A percentile compares a stretch with the other conserved stretches of the same genome.
These are phyloP conservation scores for Penicillium goetzii DNA, from an alignment of 495 filamentous ascomycete species.

Conservation along the genomic window DNA sequence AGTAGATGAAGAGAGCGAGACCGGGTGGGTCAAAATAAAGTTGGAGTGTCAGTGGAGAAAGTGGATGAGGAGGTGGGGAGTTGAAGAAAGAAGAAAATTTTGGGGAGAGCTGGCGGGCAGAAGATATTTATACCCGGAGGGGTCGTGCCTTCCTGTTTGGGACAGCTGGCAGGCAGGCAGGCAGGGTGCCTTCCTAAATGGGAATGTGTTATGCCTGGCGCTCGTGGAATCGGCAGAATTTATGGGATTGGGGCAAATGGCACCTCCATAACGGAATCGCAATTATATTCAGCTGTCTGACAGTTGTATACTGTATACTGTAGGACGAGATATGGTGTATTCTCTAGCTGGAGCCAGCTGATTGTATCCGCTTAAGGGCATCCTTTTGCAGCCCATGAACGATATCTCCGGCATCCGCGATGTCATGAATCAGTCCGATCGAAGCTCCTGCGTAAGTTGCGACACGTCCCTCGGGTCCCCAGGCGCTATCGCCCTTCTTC, in stretches of 20 bases:
- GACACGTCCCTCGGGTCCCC: slow-evolving; percentile 65
- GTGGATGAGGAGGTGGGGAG: neutral
- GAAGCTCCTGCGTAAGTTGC: slow-evolving; percentile 70
- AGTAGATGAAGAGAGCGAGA: neutral
- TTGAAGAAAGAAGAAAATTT: neutral
- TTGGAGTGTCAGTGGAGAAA: neutral
- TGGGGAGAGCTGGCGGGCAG: too few relatives aligned
- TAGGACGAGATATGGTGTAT: neutral
- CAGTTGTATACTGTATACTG: neutral
- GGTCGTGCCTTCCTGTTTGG: neutral
- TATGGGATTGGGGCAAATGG: neutral
- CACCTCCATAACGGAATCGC: neutral
- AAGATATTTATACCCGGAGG: neutral
- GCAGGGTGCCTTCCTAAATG: neutral
- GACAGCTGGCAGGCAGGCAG: neutral
- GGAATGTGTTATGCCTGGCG: neutral
- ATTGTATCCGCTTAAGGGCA: neutral
- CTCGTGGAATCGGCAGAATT: too few relatives aligned
- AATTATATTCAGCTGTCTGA: neutral
- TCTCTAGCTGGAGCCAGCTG: neutral
- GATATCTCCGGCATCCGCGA: slow-evolving; percentile 48
- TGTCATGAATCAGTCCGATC: slow-evolving; percentile 54
- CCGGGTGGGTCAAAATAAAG: neutral
- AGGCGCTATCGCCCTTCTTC: slow-evolving; percentile 59
- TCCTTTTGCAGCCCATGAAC: slow-evolving; percentile 24